Base-by-base conservation (phyloP, 768 basidiomycete genomes). In the Lactifluus echinatus region DNA sequence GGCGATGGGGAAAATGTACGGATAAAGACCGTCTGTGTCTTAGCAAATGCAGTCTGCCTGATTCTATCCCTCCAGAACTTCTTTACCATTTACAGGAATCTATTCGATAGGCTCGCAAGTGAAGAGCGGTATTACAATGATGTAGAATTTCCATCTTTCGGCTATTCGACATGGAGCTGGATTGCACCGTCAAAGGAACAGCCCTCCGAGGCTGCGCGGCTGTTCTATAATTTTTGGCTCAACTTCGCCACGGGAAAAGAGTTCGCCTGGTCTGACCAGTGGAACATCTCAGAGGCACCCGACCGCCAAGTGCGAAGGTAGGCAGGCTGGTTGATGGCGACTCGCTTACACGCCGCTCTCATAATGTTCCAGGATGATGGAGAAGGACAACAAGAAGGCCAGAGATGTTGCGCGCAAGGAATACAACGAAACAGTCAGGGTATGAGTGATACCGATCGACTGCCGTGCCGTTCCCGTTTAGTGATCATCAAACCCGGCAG, bases 321-420 rank as follows among this genome's bases (percentile, higher is more conserved):
- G 29, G 75, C 64, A 4, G 15, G 40, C 19, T 33, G 21, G 26
- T 29, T 4, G 39, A 14, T 15, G n/a, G 21, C 12, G 34, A 37
- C 15, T 31, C 50, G 24, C 19, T 44, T 46, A n/a, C 45, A n/a
- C 50, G 23, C 17, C 37, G 36, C 45, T 60, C 37, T 50, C 15
- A 24, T n/a, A n/a, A 23, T 40, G 5, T 23, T n/a, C n/a, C n/a
- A 91, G 90, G 64, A 66, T 92, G 45, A 93, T 98, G 88, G 96
- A 98, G 68, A 90, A 85, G 65, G 96, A 97, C 63, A 98, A 99
- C 71, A 91, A 89, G 71, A 93, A 93, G 67, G 82, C 83, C 2
- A 79, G 93, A 14, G 92, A 96, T 28, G 87, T 92, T 37, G 87
- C 87, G 6, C 79, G 87, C 37, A 81, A 81, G 66, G 94, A 98